Evolutionary conservation across 306 rosid genomes (phyloP), one percentile per base, ranked within the genome.

Genomic region (Cicer pinnatifidum): DNA sequence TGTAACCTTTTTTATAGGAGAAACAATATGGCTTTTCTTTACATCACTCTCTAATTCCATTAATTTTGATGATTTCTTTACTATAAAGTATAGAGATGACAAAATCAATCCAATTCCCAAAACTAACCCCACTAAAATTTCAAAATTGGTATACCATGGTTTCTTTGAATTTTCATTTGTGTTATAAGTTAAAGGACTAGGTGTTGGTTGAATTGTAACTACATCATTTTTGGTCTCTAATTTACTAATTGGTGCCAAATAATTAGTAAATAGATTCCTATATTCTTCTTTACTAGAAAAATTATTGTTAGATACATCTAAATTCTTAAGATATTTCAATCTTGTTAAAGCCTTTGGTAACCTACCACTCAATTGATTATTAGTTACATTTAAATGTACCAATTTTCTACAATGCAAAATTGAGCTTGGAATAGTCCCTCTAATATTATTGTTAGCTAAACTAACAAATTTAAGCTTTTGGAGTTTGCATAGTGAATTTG

Each of bases 231-330:
- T n/a, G 11, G 17, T 67, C 40, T 67, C 54, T n/a, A 56, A 23
- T 77, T 70, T 13, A 16, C 66, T 59, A 59, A 54, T 75, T 53
- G 75, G 52, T 47, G 66, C 60, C 62, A 41, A 45, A 9, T 54
- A 11, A 69, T 75, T 35, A 12, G 20, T 50, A n/a, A 40, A 5
- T 0, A 28, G 57, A 8, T 8, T 69, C 81, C 74, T 64, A 59
- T 72, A 38, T 79, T 79, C 82, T 35, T 76, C 44, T 3, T 47
- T 79, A 41, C 16, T 72, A 6, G 79, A 68, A 45, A 89, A 84
- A 17, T 71, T 80, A 69, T 88, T 92, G 63, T 77, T 73, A 12
- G 92, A 85, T 67, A 86, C 63, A 82, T 90, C 89, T 17, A 88
- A 57, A 20, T 64, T 78, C 85, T 78, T 83, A n/a, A 84, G 81